A percentile compares a stretch with the other conserved stretches of the same genome.
Conservation (phyloP, 2,329 filamentous ascomycete species). For the Tolypocladium album region DNA sequence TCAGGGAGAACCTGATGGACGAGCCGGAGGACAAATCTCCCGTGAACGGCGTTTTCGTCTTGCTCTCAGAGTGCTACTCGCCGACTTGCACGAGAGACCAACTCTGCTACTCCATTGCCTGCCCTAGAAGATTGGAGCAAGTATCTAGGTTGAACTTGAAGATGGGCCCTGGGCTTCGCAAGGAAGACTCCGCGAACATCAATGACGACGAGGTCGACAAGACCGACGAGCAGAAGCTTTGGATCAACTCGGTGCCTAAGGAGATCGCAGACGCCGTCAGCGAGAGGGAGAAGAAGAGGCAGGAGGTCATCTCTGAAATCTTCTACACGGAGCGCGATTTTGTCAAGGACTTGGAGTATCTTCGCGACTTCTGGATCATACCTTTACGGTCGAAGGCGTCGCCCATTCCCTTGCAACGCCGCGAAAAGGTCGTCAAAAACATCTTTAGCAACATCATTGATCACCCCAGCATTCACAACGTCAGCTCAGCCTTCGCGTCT, state of each 20-base stretch:
- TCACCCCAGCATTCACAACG: constrained; percentile 65
- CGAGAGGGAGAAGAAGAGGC: constrained; percentile 91
- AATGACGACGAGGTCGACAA: constrained; percentile 75
- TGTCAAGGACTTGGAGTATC: constrained; percentile 95
- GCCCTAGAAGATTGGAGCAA: constrained; percentile 84
- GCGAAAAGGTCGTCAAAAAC: constrained; percentile 83
- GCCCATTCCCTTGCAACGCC: constrained; percentile 76
- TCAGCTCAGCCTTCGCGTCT: constrained; percentile 82
- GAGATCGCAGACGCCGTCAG: constrained; percentile 84
- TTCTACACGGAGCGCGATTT: constrained; percentile 99
- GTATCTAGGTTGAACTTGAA: constrained; percentile 91
- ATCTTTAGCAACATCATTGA: constrained; percentile 97
- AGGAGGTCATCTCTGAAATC: constrained; percentile 95
- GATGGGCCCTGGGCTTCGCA: constrained; percentile 76
- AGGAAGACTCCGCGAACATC: constrained; percentile 42
- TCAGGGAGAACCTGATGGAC: constrained; percentile 85
- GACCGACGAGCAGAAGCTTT: constrained; percentile 92
- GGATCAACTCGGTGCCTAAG: constrained; percentile 97
- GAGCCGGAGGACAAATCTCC: constrained; percentile 57
- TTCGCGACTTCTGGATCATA: constrained; percentile 97
- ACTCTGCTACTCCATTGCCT: constrained; percentile 96
- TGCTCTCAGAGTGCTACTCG: constrained; percentile 95
- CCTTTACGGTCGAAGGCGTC: constrained; percentile 74
- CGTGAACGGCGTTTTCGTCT: constrained; percentile 92
- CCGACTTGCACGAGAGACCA: constrained; percentile 93